These are phyloP conservation scores for Cryptococcus neoformans DNA, from an alignment of 1,284 basidiomycete genomes.

Conservation along the genomic window DNA sequence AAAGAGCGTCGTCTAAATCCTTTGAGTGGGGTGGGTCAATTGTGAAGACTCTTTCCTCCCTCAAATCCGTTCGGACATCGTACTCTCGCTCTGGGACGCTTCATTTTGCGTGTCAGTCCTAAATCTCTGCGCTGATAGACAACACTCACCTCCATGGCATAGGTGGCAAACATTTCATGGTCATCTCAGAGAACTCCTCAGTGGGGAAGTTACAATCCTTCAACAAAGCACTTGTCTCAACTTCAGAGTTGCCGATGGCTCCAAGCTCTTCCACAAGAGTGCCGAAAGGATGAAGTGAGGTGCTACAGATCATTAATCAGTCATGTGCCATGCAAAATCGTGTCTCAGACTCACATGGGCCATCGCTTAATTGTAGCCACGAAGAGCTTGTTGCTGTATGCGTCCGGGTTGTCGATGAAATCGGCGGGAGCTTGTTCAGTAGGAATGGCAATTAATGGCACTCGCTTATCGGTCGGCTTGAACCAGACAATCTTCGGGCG, in stretches of 20 bases:
- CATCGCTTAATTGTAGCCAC: slow-evolving; percentile 97
- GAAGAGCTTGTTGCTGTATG: slow-evolving; percentile 86
- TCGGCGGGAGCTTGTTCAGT: slow-evolving; percentile 96
- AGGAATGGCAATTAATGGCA: slow-evolving; percentile 98
- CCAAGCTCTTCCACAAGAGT: slow-evolving; percentile 97
- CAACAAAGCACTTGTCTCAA: slow-evolving; percentile 93
- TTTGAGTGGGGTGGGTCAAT: slow-evolving; percentile 88
- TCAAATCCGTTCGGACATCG: slow-evolving; percentile 81
- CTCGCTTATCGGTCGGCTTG: slow-evolving; percentile 98
- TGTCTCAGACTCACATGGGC: slow-evolving; percentile 51
- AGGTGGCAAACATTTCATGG: slow-evolving; percentile 93
- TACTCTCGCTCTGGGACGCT: slow-evolving; percentile 90
- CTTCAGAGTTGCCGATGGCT: slow-evolving; percentile 96
- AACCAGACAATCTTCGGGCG: slow-evolving; percentile 99
- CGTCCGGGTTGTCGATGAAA: slow-evolving; percentile 92
- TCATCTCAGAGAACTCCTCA: slow-evolving; percentile 87
- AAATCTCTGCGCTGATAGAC: not conserved
- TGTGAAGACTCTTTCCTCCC: slow-evolving; percentile 81
- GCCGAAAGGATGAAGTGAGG: slow-evolving; percentile 97
- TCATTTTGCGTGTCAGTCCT: slow-evolving; percentile 3
- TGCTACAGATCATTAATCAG: slow-evolving; percentile 56
- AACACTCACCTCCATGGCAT: slow-evolving; percentile 80
- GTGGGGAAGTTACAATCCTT: slow-evolving; percentile 99
- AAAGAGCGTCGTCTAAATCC: slow-evolving; percentile 93
- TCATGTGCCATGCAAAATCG: slow-evolving; percentile 11